Evolutionary conservation across 345 rosid species (phyloP).

Genomic region (Salix purpurea): DNA sequence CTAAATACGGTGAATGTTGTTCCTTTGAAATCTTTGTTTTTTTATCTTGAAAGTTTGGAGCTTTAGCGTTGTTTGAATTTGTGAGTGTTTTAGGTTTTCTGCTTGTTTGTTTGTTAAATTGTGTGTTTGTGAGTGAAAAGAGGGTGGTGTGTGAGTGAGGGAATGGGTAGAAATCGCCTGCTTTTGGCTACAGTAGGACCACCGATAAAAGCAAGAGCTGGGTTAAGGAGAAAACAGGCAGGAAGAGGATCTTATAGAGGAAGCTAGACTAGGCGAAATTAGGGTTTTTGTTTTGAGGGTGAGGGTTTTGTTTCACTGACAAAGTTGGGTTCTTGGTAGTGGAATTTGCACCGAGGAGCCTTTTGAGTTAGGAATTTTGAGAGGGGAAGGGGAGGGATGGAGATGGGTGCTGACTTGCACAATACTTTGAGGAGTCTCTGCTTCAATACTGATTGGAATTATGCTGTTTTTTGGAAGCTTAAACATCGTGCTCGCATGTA

Average conservation of each 20-base stretch:
- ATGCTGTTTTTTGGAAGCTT: conserved; percentile 90
- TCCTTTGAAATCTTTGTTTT: neutral
- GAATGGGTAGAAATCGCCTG: conserved; percentile 76
- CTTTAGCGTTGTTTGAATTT: neutral
- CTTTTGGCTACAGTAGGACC: conserved; percentile 79
- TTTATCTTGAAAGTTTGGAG: conserved; percentile 19
- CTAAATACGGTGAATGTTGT: conserved; percentile 7
- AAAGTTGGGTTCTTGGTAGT: conserved; percentile 9
- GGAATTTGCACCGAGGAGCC: neutral
- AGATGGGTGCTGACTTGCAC: conserved; percentile 59
- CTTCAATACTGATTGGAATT: conserved; percentile 68
- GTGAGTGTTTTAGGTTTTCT: conserved; percentile 6
- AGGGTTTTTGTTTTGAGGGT: conserved; percentile 8
- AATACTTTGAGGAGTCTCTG: conserved; percentile 67
- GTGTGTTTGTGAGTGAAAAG: conserved; percentile 9
- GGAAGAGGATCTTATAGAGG: conserved; percentile 97
- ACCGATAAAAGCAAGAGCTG: conserved; percentile 77
- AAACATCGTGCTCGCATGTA: conserved; percentile 71
- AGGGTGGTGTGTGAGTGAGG: conserved; percentile 29
- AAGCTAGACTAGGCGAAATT: conserved; percentile 50
- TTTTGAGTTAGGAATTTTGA: conserved; percentile 11
- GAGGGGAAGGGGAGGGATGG: neutral
- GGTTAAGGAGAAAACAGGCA: conserved; percentile 85
- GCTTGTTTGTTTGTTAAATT: neutral
- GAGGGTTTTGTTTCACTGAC: conserved; percentile 12